These are phyloP conservation scores for Tulasnella sp. DNA, from an alignment of 768 basidiomycete species.

Conservation along the genomic window DNA sequence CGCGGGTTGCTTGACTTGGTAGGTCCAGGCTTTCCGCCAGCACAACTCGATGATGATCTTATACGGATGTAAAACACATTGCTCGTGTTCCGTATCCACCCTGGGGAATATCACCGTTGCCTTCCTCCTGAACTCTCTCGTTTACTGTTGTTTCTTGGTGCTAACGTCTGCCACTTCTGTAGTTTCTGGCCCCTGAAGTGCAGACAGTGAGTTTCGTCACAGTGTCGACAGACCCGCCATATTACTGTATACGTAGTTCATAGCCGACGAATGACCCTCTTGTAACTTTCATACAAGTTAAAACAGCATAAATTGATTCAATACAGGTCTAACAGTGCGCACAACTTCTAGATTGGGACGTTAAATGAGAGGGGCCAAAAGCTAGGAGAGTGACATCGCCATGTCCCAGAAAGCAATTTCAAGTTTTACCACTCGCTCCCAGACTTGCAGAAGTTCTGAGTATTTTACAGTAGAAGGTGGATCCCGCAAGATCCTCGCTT, in stretches of 20 bases:
- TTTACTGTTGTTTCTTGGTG: neutral
- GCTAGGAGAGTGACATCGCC: constrained; percentile 41
- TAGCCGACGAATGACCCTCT: neutral
- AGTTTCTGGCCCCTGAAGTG: neutral
- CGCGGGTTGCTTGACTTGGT: neutral
- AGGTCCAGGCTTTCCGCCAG: neutral
- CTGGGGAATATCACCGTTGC: constrained; percentile 18
- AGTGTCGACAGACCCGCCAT: neutral
- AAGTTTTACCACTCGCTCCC: constrained; percentile 68
- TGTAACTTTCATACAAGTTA: neutral
- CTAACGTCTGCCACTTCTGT: neutral
- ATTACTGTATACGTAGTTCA: neutral
- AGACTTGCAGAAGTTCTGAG: constrained; percentile 63
- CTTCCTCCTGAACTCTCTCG: constrained; percentile 17
- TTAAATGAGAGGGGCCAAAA: neutral
- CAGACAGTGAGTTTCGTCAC: neutral
- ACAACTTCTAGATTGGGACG: neutral
- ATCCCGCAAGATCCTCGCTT: constrained; percentile 54
- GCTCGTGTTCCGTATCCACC: constrained; percentile 13
- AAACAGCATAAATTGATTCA: neutral
- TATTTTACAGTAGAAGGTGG: constrained; percentile 60
- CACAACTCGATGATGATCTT: constrained; percentile 2
- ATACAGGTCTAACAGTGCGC: neutral
- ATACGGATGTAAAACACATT: constrained; percentile 12
- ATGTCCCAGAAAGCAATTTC: constrained; percentile 90